Evolutionary conservation across 208 protist species (phyloP).

Genomic region (Hexamita inflata): DNA sequence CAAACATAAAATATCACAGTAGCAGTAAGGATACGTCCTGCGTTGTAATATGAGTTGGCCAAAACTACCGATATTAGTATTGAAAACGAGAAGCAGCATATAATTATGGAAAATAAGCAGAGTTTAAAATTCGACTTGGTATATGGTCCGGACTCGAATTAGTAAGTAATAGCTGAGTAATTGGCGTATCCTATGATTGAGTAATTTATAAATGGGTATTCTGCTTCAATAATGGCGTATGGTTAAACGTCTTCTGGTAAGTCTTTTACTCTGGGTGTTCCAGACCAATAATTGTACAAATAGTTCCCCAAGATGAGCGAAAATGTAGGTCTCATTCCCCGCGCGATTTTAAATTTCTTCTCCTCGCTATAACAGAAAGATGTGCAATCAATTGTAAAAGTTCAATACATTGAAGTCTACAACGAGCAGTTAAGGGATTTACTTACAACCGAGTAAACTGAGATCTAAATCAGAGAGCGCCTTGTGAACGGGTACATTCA

Average conservation of each 20-base stretch:
- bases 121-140: too few species aligned
- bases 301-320: neutral
- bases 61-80: too few species aligned
- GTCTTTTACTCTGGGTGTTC: conserved; percentile 21
- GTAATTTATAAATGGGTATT: conserved; percentile 24
- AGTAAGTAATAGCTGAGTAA: too few species aligned
- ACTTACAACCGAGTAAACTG: conserved; percentile 1
- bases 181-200: too few species aligned
- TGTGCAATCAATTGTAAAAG: neutral
- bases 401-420: conserved; percentile 23
- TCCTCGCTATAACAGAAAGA: neutral
- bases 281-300: neutral
- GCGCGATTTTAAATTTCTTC: neutral
- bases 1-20: too few species aligned
- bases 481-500: neutral
- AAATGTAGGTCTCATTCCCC: conserved; percentile 22
- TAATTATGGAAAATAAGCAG: too few species aligned
- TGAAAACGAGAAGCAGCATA: too few species aligned
- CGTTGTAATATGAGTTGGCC: too few species aligned
- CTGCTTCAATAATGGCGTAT: conserved; percentile 16
- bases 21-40: too few species aligned
- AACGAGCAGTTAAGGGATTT: conserved; percentile 25
- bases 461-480: conserved; percentile 1
- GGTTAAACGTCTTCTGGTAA: conserved; percentile 32
- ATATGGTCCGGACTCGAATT: too few species aligned